Evolutionary conservation across 192 early-diverging fungal genomes (phyloP).

Genomic region (Mortierella claussenii): DNA sequence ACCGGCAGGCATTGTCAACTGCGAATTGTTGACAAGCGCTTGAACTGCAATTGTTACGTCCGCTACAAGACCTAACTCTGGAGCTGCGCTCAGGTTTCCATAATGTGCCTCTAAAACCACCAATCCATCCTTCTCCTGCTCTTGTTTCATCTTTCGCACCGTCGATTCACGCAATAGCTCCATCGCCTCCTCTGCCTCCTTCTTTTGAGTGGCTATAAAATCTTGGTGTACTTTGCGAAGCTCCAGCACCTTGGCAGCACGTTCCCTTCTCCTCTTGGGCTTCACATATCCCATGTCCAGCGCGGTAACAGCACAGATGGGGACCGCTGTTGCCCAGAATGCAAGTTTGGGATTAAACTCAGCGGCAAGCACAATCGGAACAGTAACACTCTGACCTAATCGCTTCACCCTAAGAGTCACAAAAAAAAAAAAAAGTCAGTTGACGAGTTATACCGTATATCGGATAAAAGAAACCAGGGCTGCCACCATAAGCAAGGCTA

Average conservation of each 20-base stretch:
- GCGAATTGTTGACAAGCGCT: constrained; percentile 82
- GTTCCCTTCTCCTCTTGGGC: constrained; percentile 66
- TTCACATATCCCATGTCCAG: constrained; percentile 69
- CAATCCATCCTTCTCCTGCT: constrained; percentile 76
- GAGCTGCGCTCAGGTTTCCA: constrained; percentile 72
- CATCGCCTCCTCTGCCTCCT: constrained; percentile 84
- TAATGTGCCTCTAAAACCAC: constrained; percentile 90
- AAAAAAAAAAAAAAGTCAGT: neutral
- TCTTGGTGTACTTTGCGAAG: constrained; percentile 73
- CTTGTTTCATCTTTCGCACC: constrained; percentile 72
- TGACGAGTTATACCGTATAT: no score
- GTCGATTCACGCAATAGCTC: constrained; percentile 76
- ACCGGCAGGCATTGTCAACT: constrained; percentile 88
- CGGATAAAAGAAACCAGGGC: neutral
- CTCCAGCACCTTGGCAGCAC: constrained; percentile 53
- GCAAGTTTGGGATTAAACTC: constrained; percentile 65
- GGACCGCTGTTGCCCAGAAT: constrained; percentile 63
- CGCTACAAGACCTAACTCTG: constrained; percentile 51
- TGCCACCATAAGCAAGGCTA: neutral
- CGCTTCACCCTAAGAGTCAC: constrained; percentile 59
- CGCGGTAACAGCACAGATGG: constrained; percentile 60
- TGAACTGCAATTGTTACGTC: constrained; percentile 93
- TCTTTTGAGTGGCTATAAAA: constrained; percentile 70
- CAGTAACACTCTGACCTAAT: constrained; percentile 71
- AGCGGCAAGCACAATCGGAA: constrained; percentile 74